Conservation (phyloP, 2,329 filamentous ascomycete genomes). For the Colletotrichum lupini region DNA sequence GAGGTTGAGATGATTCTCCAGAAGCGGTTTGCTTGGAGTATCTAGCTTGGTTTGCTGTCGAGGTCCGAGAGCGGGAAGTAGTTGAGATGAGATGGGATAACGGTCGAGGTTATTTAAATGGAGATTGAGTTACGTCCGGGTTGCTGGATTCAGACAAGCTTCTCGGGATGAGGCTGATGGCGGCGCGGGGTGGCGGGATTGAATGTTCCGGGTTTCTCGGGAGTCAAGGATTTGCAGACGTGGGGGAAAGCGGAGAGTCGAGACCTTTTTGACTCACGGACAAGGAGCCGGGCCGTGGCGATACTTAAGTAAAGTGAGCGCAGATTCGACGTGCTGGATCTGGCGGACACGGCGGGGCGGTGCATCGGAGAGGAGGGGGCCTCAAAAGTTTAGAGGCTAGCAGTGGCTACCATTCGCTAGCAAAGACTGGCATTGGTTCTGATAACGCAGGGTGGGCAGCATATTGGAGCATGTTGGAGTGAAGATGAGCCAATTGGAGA, state of each 20-base stretch:
- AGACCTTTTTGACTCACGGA: constrained; percentile 19
- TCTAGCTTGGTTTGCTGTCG: background rate
- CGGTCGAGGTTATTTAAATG: background rate
- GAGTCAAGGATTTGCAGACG: background rate
- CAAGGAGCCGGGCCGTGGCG: constrained; percentile 25
- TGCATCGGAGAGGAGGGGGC: constrained; percentile 27
- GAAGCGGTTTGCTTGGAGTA: background rate
- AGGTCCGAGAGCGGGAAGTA: background rate
- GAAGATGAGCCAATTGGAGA: constrained; percentile 19
- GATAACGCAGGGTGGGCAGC: constrained; percentile 18
- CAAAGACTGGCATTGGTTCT: constrained; percentile 9
- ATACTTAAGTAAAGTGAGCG: constrained; percentile 30
- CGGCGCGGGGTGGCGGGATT: constrained; percentile 14
- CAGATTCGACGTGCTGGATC: constrained; percentile 10
- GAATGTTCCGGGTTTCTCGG: constrained; percentile 7
- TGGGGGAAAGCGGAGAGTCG: constrained; percentile 15
- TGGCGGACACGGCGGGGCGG: constrained; percentile 31
- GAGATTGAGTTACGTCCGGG: constrained; percentile 4
- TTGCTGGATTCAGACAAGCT: constrained; percentile 4
- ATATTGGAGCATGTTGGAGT: background rate
- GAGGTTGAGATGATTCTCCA: background rate
- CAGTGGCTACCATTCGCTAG: background rate
- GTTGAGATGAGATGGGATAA: background rate
- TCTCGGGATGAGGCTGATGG: constrained; percentile 16
- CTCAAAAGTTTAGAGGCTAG: constrained; percentile 27